Percentiles rank a stretch among this genome's conserved stretches.
These are phyloP conservation scores for Penicillium sp. DNA, from an alignment of 2,329 filamentous ascomycete species.

Conservation along the genomic window DNA sequence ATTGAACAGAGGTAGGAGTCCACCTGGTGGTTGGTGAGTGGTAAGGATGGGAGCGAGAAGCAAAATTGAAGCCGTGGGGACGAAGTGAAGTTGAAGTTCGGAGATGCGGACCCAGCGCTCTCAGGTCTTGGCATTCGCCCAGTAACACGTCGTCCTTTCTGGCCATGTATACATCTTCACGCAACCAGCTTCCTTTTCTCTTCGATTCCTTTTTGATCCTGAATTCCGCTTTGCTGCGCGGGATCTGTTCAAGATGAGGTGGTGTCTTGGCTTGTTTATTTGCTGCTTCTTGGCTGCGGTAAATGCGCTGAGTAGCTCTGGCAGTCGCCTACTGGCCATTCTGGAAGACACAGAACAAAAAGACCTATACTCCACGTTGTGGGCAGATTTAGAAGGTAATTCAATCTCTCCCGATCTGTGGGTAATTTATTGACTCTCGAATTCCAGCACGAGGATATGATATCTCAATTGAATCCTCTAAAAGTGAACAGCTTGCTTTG, in stretches of 20 bases:
- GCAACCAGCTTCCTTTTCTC: conserved; percentile 17
- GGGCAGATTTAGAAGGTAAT: conserved; percentile 49
- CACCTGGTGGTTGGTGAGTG: conserved; percentile 12
- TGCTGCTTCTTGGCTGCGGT: conserved; percentile 55
- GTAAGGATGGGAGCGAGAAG: conserved; percentile 11
- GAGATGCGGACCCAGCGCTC: conserved; percentile 27
- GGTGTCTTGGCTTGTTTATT: conserved; percentile 68
- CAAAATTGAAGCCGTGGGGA: conserved; percentile 29
- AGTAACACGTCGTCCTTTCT: conserved; percentile 47
- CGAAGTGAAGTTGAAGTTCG: conserved; percentile 33
- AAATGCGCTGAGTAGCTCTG: conserved; percentile 74
- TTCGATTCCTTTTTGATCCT: conserved; percentile 15
- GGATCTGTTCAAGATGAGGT: conserved; percentile 63
- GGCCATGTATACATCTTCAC: conserved; percentile 25
- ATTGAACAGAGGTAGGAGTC: conserved; percentile 5
- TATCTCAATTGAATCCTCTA: conserved; percentile 78
- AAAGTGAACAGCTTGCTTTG: conserved; percentile 71
- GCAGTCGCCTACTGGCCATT: conserved; percentile 78
- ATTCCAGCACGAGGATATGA: conserved; percentile 74
- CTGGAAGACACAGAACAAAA: conserved; percentile 80
- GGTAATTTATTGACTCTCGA: conserved; percentile 10
- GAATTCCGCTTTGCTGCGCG: conserved; percentile 35
- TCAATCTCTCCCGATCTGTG: background rate
- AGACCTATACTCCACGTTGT: conserved; percentile 77
- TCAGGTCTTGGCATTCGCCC: conserved; percentile 40